Evolutionary conservation across 192 early-diverging fungal genomes (phyloP), one percentile per base, ranked within the genome.

Genomic region (Gaertneriomyces semiglobifer): DNA sequence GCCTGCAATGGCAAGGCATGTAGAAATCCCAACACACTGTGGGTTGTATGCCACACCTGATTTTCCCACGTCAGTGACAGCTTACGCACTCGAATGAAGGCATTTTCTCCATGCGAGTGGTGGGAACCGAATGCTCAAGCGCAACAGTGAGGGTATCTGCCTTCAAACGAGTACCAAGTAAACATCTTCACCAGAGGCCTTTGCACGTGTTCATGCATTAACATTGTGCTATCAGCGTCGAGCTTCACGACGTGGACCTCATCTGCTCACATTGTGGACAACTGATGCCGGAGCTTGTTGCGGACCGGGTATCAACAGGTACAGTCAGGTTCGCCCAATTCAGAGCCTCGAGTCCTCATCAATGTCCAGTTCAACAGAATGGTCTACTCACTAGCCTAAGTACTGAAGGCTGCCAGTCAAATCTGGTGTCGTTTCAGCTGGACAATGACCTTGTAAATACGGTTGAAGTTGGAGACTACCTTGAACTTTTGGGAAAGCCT

Each of bases 301-400:
- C 54, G 18, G 64, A 66, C 58, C 64, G 53, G 12, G 64, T 66
- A 9, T 11, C 25, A 10, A 66, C 53, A 57, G 55, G 55, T 57
- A 16, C 5, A 4, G 38, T 4, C 20, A 6, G 33, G 12, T 25
- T 33, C 55, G 4, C 4, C 12, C 39, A 9, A 57, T 14, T 38
- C 18, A 33, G 5, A 33, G 25, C 1, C 10, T 16, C 11, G 39
- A 57, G 19, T 33, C 39, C 55, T 4, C 16, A 39, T 38, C 55
- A 3, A 57, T 7, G 2, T 10, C 12, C 20, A 63, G 62, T 63
- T 20, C 62, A 50, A 53, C 62, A 63, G 40, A n/a, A n/a, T 3
- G 62, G 44, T 12, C 6, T 56, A 40, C n/a, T 63, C n/a, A 19
- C 16, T 16, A 63, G 51, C 48, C 12, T 25, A 7, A 18, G 25